A percentile compares a stretch with the other conserved stretches of the same genome.
Evolutionary conservation across 192 early-diverging fungal species (phyloP).

Genomic region (Coemansia sp.): DNA sequence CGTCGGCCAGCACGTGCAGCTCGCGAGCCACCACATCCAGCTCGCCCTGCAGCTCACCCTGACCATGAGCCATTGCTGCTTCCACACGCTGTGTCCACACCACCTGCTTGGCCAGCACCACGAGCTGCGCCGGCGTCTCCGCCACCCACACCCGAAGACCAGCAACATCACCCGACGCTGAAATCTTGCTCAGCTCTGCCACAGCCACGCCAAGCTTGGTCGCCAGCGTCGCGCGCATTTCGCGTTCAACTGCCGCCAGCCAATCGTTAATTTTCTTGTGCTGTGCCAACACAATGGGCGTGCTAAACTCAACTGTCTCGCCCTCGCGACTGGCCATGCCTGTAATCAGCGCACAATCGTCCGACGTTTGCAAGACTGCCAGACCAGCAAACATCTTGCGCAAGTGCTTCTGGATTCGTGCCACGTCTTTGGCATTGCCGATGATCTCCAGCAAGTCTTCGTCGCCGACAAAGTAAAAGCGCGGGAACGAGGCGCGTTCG

Average conservation of each 20-base stretch:
- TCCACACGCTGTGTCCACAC: constrained; percentile 91
- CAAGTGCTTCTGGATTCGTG: constrained; percentile 96
- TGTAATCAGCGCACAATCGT: constrained; percentile 69
- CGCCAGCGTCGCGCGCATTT: constrained; percentile 90
- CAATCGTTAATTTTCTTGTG: constrained; percentile 96
- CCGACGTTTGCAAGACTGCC: constrained; percentile 75
- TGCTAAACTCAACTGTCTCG: constrained; percentile 81
- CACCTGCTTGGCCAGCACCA: constrained; percentile 86
- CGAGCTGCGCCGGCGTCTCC: constrained; percentile 87
- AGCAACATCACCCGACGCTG: constrained; percentile 54
- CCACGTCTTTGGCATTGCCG: constrained; percentile 94
- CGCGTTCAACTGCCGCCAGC: constrained; percentile 89
- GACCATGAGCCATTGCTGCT: constrained; percentile 56
- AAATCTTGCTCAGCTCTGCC: constrained; percentile 64
- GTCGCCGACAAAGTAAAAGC: constrained; percentile 99
- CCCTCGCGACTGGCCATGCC: constrained; percentile 94
- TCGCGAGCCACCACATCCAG: constrained; percentile 66
- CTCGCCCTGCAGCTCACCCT: constrained; percentile 54
- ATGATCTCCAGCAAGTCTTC: constrained; percentile 99
- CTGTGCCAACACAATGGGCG: constrained; percentile 74
- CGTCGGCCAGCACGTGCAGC: constrained; percentile 85
- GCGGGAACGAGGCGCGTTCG: constrained; percentile 94
- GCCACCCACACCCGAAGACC: constrained; percentile 83
- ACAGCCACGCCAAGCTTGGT: constrained; percentile 71
- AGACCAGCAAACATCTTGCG: constrained; percentile 99